These are phyloP conservation scores for Atkinsonella texensis DNA, from an alignment of 2,329 filamentous ascomycete species.

Conservation along the genomic window DNA sequence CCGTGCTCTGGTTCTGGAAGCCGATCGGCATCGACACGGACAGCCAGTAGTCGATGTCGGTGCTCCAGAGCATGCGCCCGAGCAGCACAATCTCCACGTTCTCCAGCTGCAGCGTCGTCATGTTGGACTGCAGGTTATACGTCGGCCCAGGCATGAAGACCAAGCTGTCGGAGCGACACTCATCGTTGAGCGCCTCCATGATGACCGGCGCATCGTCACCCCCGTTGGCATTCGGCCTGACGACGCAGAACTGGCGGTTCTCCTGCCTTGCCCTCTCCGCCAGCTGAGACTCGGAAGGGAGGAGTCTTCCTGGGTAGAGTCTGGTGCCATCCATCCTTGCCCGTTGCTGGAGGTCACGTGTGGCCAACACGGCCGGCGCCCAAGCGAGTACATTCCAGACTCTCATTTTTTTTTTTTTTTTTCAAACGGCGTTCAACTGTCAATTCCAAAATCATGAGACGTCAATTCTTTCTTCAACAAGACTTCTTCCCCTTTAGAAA, in stretches of 20 bases:
- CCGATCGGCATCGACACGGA: conserved; percentile 36
- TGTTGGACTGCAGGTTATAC: conserved; percentile 23
- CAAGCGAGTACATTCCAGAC: background rate
- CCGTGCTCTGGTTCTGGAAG: conserved; percentile 43
- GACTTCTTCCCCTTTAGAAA: too few species aligned
- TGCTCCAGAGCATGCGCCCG: conserved; percentile 27
- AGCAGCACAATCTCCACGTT: conserved; percentile 32
- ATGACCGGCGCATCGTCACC: conserved; percentile 21
- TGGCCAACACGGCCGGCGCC: background rate
- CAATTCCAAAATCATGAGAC: too few species aligned
- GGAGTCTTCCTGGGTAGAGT: background rate
- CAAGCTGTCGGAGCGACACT: conserved; percentile 18
- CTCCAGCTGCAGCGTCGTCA: conserved; percentile 21
- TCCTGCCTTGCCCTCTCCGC: conserved; percentile 8
- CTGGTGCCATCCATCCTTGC: conserved; percentile 1
- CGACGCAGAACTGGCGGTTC: conserved; percentile 16
- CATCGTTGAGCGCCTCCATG: conserved; percentile 18
- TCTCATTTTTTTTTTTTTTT: background rate
- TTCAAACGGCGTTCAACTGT: too few species aligned
- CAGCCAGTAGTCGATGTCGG: conserved; percentile 39
- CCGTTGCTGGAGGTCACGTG: conserved; percentile 1
- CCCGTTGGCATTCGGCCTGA: conserved; percentile 15
- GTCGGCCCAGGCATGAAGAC: conserved; percentile 20
- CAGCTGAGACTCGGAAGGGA: background rate
- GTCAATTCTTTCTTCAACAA: too few species aligned